A percentile compares a stretch with the other conserved stretches of the same genome.
Evolutionary conservation across 352 stramenopile genomes (phyloP).

Genomic region (Phytophthora pluvialis): DNA sequence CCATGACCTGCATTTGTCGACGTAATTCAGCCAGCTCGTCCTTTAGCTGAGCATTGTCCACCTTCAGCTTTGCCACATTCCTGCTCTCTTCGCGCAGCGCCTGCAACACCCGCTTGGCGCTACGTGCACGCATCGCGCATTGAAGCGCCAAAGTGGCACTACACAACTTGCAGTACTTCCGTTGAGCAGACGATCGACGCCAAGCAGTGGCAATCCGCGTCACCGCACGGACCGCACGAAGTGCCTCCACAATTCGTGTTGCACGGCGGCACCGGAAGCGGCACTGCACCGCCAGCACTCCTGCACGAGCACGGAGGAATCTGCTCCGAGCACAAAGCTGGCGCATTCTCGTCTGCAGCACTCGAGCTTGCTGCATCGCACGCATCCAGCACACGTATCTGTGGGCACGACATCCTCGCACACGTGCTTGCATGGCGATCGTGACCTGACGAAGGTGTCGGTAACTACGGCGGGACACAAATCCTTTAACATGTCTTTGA

Average conservation of each 20-base stretch:
- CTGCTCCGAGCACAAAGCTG: conserved; percentile 42
- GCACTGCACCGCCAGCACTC: conserved; percentile 57
- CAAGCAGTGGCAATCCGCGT: conserved; percentile 46
- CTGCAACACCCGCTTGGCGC: conserved; percentile 49
- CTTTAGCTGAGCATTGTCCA: conserved; percentile 80
- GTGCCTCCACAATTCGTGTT: conserved; percentile 36
- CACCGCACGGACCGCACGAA: conserved; percentile 56
- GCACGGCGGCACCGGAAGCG: conserved; percentile 53
- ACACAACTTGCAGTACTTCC: conserved; percentile 40
- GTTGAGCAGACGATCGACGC: conserved; percentile 40
- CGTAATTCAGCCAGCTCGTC: conserved; percentile 63
- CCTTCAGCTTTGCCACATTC: conserved; percentile 75
- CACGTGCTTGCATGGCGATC: conserved; percentile 51
- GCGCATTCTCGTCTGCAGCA: conserved; percentile 57
- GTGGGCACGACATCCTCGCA: conserved; percentile 46
- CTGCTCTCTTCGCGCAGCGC: conserved; percentile 67
- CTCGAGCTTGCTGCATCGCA: conserved; percentile 41
- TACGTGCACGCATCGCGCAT: conserved; percentile 50
- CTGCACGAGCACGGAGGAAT: conserved; percentile 48
- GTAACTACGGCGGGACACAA: conserved; percentile 49
- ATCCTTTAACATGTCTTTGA: conserved; percentile 63
- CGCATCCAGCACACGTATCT: conserved; percentile 52
- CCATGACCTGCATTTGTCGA: conserved; percentile 61
- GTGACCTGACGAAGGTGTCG: conserved; percentile 38
- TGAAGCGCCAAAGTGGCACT: conserved; percentile 56